These are phyloP conservation scores for Komagataella phaffii DNA, from an alignment of 805 yeast species.

Conservation along the genomic window DNA sequence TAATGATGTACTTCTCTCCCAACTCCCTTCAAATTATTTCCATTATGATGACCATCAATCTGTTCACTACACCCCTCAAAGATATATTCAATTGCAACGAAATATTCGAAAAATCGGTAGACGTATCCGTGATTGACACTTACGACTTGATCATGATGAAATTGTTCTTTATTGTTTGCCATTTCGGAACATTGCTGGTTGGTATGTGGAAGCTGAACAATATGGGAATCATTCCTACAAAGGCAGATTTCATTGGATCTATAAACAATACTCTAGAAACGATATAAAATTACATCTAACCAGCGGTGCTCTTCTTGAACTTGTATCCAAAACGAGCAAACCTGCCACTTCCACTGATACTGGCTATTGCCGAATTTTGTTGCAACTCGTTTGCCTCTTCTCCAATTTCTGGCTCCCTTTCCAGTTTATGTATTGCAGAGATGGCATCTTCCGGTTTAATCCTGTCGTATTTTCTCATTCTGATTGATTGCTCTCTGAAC, in stretches of 20 bases:
- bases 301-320: neutral
- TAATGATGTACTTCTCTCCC: slow-evolving; percentile 92
- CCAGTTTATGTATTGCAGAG: slow-evolving; percentile 35
- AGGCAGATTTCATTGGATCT: slow-evolving; percentile 50
- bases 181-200: slow-evolving; percentile 44
- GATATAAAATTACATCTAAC: slow-evolving; percentile 1
- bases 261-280: slow-evolving; percentile 1
- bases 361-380: neutral
- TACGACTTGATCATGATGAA: slow-evolving; percentile 14
- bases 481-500: slow-evolving; percentile 38
- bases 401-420: neutral
- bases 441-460: slow-evolving; percentile 64
- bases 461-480: slow-evolving; percentile 60
- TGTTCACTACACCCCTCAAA: slow-evolving; percentile 64
- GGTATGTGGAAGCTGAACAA: slow-evolving; percentile 77
- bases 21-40: slow-evolving; percentile 82
- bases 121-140: slow-evolving; percentile 1
- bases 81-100: slow-evolving; percentile 47
- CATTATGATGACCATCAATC: slow-evolving; percentile 77
- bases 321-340: slow-evolving; percentile 2
- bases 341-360: neutral
- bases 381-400: neutral
- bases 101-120: slow-evolving; percentile 29
- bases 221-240: slow-evolving; percentile 87
- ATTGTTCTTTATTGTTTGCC: slow-evolving; percentile 18